These are phyloP conservation scores for Cutaneotrichosporon sp. DNA, from an alignment of 1,284 basidiomycete species.

Conservation along the genomic window DNA sequence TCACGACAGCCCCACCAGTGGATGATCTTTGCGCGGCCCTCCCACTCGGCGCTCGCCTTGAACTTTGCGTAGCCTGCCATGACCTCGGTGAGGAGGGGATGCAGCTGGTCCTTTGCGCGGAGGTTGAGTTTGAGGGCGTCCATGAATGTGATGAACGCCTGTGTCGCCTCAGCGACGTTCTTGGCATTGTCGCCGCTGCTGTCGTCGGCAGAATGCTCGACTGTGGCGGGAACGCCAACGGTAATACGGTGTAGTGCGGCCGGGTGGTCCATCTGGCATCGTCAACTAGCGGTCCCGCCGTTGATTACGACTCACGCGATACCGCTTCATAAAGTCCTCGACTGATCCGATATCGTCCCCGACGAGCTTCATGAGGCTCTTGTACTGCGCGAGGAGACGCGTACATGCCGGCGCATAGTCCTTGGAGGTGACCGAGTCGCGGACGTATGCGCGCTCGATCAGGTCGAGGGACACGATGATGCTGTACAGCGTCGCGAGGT, in stretches of 20 bases:
- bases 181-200: conserved; percentile 78
- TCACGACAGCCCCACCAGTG: conserved; percentile 66
- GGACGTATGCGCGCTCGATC: conserved; percentile 89
- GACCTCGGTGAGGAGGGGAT: conserved; percentile 88
- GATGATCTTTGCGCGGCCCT: conserved; percentile 86
- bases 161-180: conserved; percentile 98
- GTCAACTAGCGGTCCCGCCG: neutral
- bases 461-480: conserved; percentile 90
- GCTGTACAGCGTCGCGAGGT: conserved; percentile 82
- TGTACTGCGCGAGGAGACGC: conserved; percentile 86
- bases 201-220: conserved; percentile 78
- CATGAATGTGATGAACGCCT: conserved; percentile 99
- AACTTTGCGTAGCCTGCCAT: conserved; percentile 88
- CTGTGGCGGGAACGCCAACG: conserved; percentile 92
- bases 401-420: conserved; percentile 98
- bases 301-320: conserved; percentile 58
- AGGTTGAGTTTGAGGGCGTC: conserved; percentile 89
- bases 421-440: conserved; percentile 80
- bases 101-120: conserved; percentile 92
- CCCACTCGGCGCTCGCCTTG: conserved; percentile 88
- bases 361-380: conserved; percentile 91
- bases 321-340: conserved; percentile 86
- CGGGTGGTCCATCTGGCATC: conserved; percentile 78
- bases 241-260: conserved; percentile 84
- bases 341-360: conserved; percentile 74